Percentiles rank a stretch among this genome's conserved stretches.
phyloP scores from a whole-genome alignment of 2,329 filamentous ascomycete species.

The Ceratocystis papillata region DNA sequence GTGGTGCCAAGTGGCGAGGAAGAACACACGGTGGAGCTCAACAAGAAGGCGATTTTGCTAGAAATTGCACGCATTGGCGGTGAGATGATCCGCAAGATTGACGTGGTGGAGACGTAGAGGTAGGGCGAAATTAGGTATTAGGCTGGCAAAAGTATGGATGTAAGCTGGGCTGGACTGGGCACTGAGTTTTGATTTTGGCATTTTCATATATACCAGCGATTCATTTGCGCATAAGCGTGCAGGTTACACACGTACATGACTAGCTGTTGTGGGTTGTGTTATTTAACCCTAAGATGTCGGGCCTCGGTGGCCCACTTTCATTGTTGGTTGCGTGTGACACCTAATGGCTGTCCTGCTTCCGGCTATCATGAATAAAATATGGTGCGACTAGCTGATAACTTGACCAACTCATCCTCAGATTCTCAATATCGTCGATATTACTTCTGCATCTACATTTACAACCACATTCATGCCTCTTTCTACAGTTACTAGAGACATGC shows the following conservation, averaged over 20 bases:
- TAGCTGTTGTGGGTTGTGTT: not conserved
- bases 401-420: too few species aligned
- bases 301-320: not conserved
- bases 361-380: too few species aligned
- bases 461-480: too few species aligned
- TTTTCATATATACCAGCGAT: constrained; percentile 17
- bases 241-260: not conserved
- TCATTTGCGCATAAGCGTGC: constrained; percentile 16
- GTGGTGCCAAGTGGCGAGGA: constrained; percentile 32
- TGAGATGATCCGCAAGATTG: constrained; percentile 57
- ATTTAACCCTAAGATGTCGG: not conserved
- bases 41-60: constrained; percentile 54
- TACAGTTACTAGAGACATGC: too few species aligned
- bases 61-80: constrained; percentile 62
- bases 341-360: too few species aligned
- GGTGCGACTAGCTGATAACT: too few species aligned
- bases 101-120: constrained; percentile 33
- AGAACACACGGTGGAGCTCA: constrained; percentile 48
- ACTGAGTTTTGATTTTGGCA: constrained; percentile 10
- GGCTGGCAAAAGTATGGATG: constrained; percentile 4
- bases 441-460: too few species aligned
- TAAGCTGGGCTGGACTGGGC: not conserved
- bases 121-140: not conserved
- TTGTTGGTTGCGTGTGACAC: not conserved
- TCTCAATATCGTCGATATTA: too few species aligned